Conservation (phyloP, 2,329 filamentous ascomycete species). For the Boeremia lycopersici region DNA sequence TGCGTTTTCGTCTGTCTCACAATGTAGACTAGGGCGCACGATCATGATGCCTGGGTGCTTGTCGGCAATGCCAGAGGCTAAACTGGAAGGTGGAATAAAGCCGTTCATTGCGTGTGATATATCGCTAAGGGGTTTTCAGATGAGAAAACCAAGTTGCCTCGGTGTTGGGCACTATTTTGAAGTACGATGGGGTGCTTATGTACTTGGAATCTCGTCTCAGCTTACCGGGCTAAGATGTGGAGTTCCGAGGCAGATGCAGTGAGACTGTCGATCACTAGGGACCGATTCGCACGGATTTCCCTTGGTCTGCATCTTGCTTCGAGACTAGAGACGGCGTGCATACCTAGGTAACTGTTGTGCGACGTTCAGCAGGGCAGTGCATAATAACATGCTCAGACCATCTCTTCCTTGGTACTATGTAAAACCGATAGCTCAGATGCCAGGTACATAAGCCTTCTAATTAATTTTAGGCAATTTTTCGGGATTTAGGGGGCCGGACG, state of each 20-base stretch:
- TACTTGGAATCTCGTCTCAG: background rate
- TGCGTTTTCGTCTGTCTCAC: background rate
- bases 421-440: no score
- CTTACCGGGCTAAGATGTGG: slow-evolving; percentile 4
- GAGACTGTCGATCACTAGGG: background rate
- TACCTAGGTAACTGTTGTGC: background rate
- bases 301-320: background rate
- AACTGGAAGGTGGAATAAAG: background rate
- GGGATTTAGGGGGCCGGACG: no score
- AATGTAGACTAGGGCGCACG: slow-evolving; percentile 18
- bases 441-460: no score
- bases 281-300: background rate
- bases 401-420: no score
- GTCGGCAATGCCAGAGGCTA: background rate
- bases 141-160: background rate
- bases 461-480: no score
- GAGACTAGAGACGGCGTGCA: background rate
- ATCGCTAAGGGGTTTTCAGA: background rate
- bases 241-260: slow-evolving; percentile 13
- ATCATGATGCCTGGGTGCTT: slow-evolving; percentile 17
- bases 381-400: background rate
- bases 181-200: background rate
- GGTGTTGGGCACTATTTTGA: background rate
- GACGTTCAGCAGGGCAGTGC: background rate
- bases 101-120: slow-evolving; percentile 1